A percentile compares a stretch with the other conserved stretches of the same genome.
Evolutionary conservation across 257 asterid species (phyloP).

Genomic region (Nicotiana benthamiana): DNA sequence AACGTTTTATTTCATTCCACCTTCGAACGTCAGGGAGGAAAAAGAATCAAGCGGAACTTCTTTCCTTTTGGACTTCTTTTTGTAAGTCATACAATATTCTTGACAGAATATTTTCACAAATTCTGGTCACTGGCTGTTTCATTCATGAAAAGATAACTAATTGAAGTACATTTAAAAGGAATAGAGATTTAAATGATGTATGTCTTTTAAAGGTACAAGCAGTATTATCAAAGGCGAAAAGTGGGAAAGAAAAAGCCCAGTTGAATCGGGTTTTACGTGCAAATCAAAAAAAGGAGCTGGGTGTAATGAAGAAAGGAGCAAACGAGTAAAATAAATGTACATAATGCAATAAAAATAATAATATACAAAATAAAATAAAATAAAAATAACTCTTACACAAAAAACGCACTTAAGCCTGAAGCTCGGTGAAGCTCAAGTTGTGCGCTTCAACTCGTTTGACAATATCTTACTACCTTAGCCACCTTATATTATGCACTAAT

Average conservation of each 20-base stretch:
- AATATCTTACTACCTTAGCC: not conserved
- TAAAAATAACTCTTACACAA: too few relatives aligned
- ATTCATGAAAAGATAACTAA: not conserved
- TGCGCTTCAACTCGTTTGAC: not conserved
- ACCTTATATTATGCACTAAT: not conserved
- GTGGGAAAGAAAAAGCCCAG: not conserved
- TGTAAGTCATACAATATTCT: not conserved
- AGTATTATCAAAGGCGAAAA: not conserved
- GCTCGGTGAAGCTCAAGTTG: too few relatives aligned
- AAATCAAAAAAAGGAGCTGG: not conserved
- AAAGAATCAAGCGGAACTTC: not conserved
- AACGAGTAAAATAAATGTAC: not conserved
- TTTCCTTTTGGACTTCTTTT: not conserved
- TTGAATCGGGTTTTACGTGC: not conserved
- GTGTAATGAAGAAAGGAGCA: not conserved
- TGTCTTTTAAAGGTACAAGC: not conserved
- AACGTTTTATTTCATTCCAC: not conserved
- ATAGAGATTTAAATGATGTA: not conserved
- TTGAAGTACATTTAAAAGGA: not conserved
- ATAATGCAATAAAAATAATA: not conserved
- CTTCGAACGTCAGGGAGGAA: not conserved
- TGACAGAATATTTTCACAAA: not conserved
- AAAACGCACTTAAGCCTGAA: too few relatives aligned
- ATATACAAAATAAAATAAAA: too few relatives aligned
- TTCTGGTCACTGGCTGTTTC: not conserved